Base-by-base conservation (phyloP, 495 filamentous ascomycete genomes). In the Choiromyces venosus region DNA sequence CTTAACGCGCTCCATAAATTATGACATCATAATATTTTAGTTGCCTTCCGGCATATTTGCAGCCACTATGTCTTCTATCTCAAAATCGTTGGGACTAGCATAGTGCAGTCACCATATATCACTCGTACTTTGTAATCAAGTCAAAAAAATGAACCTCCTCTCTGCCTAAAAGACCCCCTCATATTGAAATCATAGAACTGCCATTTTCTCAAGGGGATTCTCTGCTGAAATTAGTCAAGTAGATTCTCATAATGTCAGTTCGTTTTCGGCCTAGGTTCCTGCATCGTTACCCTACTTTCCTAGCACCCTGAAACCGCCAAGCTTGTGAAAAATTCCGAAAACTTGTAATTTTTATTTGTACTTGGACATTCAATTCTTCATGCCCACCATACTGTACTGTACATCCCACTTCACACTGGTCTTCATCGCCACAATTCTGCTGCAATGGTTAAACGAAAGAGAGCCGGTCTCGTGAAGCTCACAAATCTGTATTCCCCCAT, bases 401-500 rank as follows among this genome's bases (percentile, higher is more conserved):
- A 29, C 25, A 61, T 61, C 25, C 10, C 25, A 61, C 10, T 61
- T 61, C 52, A 12, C 52, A 61, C 52, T 5, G 52, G 25, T 29
- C 16, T 61, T 61, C 10, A 33, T 18, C 25, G 1, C 52, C 52
- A 18, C 52, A 61, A 16, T 61, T 61, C 35, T n/a, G n/a, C 42
- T 25, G 71, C 44, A 25, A 79, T 79, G 78, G 77, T 66, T n/a
- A 81, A 81, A 74, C 73, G 80, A 67, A 81, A 81, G 76, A 82
- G 80, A 71, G 80, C 79, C 33, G 80, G 76, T 40, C 77, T 81
- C 39, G 74, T 78, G 65, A 81, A 81, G 69, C 73, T 81, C 71
- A 76, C 76, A 44, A 81, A 81, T 74, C 68, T 81, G 76, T 80
- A 70, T 44, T 33, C 29, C 52, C n/a, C 16, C 61, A 29, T 69